Conservation (phyloP, 2,329 filamentous ascomycete genomes). For the Mycosphaerelloides madeirae region DNA sequence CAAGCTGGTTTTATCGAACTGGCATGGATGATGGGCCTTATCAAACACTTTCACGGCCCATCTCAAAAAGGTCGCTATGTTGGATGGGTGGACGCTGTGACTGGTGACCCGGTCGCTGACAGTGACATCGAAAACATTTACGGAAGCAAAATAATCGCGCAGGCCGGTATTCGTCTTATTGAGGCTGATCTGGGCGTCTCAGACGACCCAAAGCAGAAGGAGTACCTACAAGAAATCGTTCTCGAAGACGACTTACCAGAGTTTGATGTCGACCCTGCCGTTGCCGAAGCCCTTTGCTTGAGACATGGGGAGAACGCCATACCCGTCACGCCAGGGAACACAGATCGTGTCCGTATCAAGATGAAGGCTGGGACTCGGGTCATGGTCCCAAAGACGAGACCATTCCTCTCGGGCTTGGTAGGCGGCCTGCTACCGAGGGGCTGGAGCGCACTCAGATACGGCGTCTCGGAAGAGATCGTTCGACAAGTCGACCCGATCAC, state of each 20-base stretch:
- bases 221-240: neutral
- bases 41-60: too few relatives aligned
- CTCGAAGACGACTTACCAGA: neutral
- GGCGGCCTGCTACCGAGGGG: neutral
- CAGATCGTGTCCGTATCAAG: neutral
- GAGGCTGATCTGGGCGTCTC: neutral
- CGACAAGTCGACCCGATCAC: neutral
- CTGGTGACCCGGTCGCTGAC: neutral
- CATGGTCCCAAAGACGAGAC: neutral
- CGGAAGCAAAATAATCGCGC: neutral
- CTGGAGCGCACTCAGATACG: neutral
- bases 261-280: neutral
- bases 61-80: too few relatives aligned
- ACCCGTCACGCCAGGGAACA: neutral
- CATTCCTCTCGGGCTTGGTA: neutral
- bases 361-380: neutral
- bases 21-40: neutral
- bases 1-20: neutral
- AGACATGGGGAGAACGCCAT: neutral
- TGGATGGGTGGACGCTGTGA: neutral
- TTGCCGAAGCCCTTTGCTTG: neutral
- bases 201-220: neutral
- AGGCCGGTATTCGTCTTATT: neutral
- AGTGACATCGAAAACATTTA: neutral
- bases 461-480: neutral